Evolutionary conservation across 371 early-diverging fungal species (phyloP), one percentile per base, ranked within the genome.

Genomic region (Phascolomyces articulosus): DNA sequence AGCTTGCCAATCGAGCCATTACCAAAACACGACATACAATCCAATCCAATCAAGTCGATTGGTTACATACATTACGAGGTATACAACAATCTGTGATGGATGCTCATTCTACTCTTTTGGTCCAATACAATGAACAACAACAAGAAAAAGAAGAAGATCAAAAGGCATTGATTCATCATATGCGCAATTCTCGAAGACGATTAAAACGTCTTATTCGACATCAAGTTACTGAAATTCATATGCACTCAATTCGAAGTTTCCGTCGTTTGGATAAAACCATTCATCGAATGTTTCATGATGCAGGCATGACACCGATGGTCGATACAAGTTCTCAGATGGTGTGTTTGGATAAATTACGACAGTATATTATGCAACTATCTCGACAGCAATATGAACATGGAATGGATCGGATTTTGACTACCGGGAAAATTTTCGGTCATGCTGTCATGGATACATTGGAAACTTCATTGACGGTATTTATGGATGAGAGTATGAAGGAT

Each of bases 401-500:
- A 6, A 2, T 51, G 20, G 51, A 24, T 10, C 51, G 26, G 51
- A 51, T 51, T 13, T 6, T 24, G 24, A n/a, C 51, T 4, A 51
- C 51, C 3, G 51, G 51, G 6, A 51, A 51, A 23, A 20, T 8
- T 24, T 51, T 51, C 23, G 51, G 51, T 24, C 7, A 51, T 51
- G 51, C 51, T 10, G 51, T 51, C 7, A 51, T 51, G 51, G 51
- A 51, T 51, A 51, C 51, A n/a, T 15, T 51, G 4, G 51, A 51
- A 24, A 51, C 51, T 23, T 51, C 51, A 20, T 51, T 51, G 51
- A 24, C 51, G 7, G 51, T 15, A 9, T 51, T 51, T 23, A 24
- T 24, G 51, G 26, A 51, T 51, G 24, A 24, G 3, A 20, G 26
- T 24, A 16, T 13, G 1, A 8, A 6, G 6, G 16, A 20, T 6